Evolutionary conservation across 164 flowering plant species (phyloP).

Genomic region (Chimonanthus salicifolius): DNA sequence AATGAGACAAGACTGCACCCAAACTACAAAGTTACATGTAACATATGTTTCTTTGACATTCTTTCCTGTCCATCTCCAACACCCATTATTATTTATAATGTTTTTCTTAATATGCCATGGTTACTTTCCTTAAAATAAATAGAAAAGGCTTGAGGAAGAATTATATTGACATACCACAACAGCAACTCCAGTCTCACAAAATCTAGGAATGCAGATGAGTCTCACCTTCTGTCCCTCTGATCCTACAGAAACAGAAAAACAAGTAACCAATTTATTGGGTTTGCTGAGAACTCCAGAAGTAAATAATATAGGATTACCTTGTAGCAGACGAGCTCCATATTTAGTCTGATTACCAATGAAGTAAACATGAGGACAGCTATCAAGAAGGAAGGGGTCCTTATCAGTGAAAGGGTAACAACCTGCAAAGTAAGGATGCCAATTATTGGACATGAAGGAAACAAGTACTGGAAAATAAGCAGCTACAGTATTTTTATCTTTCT

Average conservation of each 20-base stretch:
- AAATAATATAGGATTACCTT: slow-evolving; percentile 39
- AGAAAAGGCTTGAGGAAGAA: not conserved
- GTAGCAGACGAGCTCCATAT: slow-evolving; percentile 53
- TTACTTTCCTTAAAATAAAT: not conserved
- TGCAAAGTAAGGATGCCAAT: slow-evolving; percentile 22
- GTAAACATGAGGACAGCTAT: slow-evolving; percentile 93
- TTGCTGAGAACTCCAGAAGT: not conserved
- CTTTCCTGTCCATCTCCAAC: not conserved
- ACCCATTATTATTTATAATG: not conserved
- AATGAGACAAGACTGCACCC: not conserved
- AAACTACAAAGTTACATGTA: not conserved
- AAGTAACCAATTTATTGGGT: not conserved
- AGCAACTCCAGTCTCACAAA: slow-evolving; percentile 78
- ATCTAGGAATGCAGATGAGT: slow-evolving; percentile 79
- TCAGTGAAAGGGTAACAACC: slow-evolving; percentile 97
- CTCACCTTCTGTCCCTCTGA: slow-evolving; percentile 84
- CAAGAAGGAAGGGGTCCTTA: slow-evolving; percentile 84
- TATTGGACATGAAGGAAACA: not conserved
- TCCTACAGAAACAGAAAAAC: slow-evolving; percentile 38
- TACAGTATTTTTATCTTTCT: too few species aligned
- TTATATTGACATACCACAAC: slow-evolving; percentile 53
- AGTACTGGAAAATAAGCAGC: not conserved
- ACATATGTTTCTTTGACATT: not conserved
- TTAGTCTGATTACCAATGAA: slow-evolving; percentile 83
- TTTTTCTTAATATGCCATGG: not conserved